phyloP scores from a whole-genome alignment of 1,284 basidiomycete genomes.

The Stygiomarasmius scandens region DNA sequence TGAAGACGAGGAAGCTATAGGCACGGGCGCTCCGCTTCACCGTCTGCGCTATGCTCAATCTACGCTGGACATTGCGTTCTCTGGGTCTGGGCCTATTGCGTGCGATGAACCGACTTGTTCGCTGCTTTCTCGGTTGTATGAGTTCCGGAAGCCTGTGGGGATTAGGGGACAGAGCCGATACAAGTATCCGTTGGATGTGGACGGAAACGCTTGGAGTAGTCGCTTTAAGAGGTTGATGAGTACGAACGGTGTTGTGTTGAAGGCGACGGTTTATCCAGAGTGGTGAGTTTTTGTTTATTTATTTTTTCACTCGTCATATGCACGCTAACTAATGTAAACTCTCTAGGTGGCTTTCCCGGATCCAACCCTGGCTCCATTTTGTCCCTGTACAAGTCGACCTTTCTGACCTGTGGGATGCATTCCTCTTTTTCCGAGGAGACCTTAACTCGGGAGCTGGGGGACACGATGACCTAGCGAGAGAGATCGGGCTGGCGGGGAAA shows the following conservation, averaged over 20 bases:
- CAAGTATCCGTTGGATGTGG: slow-evolving; percentile 37
- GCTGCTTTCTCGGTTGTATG: slow-evolving; percentile 21
- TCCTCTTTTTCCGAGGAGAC: slow-evolving; percentile 60
- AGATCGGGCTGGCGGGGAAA: slow-evolving; percentile 55
- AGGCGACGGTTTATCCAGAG: slow-evolving; percentile 66
- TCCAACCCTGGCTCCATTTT: slow-evolving; percentile 62
- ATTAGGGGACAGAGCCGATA: background rate
- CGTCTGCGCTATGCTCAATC: slow-evolving; percentile 40
- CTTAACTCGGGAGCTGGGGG: slow-evolving; percentile 36
- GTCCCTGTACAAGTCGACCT: slow-evolving; percentile 59
- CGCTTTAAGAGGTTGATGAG: slow-evolving; percentile 70
- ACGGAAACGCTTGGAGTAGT: slow-evolving; percentile 74
- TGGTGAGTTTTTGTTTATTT: too few relatives aligned
- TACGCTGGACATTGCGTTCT: slow-evolving; percentile 58
- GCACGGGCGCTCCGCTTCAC: slow-evolving; percentile 9
- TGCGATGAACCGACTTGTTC: slow-evolving; percentile 35
- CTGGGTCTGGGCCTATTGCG: slow-evolving; percentile 40
- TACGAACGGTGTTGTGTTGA: slow-evolving; percentile 64
- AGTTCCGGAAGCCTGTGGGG: background rate
- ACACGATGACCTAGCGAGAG: slow-evolving; percentile 53
- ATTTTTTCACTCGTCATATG: too few relatives aligned
- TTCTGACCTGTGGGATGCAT: slow-evolving; percentile 56
- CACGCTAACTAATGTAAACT: too few relatives aligned
- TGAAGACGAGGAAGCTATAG: slow-evolving; percentile 8
- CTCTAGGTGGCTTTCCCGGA: slow-evolving; percentile 45